phyloP scores from a whole-genome alignment of 306 rosid species.

The Gleditsia sinensis region DNA sequence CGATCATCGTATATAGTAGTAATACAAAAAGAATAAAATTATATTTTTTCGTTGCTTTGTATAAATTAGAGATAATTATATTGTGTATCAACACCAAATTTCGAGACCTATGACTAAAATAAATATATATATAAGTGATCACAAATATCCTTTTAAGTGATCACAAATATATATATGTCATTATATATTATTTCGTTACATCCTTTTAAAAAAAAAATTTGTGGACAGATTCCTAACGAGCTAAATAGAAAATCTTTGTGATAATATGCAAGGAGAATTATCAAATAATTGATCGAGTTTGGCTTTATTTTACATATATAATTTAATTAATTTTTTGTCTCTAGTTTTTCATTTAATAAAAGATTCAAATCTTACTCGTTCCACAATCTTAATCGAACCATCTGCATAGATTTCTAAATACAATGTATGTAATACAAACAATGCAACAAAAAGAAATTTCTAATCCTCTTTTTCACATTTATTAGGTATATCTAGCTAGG shows the following conservation, averaged over 20 bases:
- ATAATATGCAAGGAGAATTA: neutral
- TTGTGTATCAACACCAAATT: too few species aligned
- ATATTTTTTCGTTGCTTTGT: too few species aligned
- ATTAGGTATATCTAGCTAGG: neutral
- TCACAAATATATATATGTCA: too few species aligned
- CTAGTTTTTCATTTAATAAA: neutral
- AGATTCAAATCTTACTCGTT: neutral
- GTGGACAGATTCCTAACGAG: neutral
- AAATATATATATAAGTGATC: too few species aligned
- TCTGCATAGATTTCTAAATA: neutral
- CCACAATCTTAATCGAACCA: neutral
- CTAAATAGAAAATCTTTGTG: neutral
- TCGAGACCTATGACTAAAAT: too few species aligned
- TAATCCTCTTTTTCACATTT: neutral
- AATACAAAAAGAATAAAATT: too few species aligned
- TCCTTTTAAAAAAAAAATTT: too few species aligned
- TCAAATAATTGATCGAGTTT: neutral
- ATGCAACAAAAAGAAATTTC: neutral
- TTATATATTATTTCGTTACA: too few species aligned
- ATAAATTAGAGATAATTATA: too few species aligned
- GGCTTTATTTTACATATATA: neutral
- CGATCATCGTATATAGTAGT: too few species aligned
- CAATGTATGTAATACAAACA: neutral
- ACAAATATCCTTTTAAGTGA: too few species aligned
- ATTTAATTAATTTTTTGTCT: neutral